Evolutionary conservation across 768 basidiomycete genomes (phyloP).

Genomic region (Arthromyces matolae): DNA sequence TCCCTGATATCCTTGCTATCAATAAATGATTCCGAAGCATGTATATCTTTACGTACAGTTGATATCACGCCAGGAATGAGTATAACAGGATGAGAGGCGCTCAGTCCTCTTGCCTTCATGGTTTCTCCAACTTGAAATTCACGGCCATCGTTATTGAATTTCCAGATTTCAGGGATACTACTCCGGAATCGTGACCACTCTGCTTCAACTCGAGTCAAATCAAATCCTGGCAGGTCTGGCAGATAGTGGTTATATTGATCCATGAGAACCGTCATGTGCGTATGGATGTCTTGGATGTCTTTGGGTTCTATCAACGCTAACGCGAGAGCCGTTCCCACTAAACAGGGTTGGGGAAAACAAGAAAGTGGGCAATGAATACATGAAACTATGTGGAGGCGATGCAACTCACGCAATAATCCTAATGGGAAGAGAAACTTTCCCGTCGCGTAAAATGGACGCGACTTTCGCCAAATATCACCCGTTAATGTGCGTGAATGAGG

Average conservation of each 20-base stretch:
- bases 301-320: constrained; percentile 63
- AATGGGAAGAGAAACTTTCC: constrained; percentile 68
- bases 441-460: constrained; percentile 25
- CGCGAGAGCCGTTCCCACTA: constrained; percentile 66
- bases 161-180: constrained; percentile 79
- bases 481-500: neutral
- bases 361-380: constrained; percentile 1
- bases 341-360: constrained; percentile 1
- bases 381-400: neutral
- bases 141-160: constrained; percentile 73
- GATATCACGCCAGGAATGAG: constrained; percentile 90
- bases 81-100: constrained; percentile 74
- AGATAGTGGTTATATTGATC: constrained; percentile 69
- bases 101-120: constrained; percentile 59
- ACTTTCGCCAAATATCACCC: constrained; percentile 14
- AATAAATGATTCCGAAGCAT: neutral
- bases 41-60: constrained; percentile 47
- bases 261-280: constrained; percentile 61
- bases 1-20: constrained; percentile 39
- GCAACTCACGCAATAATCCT: constrained; percentile 57
- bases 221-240: constrained; percentile 59
- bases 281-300: constrained; percentile 66
- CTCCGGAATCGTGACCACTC: constrained; percentile 69
- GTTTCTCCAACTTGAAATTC: constrained; percentile 76
- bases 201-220: constrained; percentile 62